These are phyloP conservation scores for Teunomyces funiuensis DNA, from an alignment of 805 yeast genomes.

Conservation along the genomic window DNA sequence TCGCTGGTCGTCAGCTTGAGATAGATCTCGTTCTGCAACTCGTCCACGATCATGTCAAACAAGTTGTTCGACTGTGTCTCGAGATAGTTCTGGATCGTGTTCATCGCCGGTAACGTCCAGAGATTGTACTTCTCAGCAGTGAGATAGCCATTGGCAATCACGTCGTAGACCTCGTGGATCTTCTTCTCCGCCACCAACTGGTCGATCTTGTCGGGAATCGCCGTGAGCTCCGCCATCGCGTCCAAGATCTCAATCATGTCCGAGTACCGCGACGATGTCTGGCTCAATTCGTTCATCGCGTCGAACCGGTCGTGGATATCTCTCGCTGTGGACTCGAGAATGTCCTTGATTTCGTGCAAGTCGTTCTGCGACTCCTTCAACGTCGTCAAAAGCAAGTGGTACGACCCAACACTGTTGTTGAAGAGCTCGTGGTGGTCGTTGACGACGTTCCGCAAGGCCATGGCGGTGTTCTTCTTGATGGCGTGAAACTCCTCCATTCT, in stretches of 20 bases:
- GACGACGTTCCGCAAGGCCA: slow-evolving; percentile 65
- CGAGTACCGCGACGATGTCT: slow-evolving; percentile 57
- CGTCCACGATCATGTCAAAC: slow-evolving; percentile 75
- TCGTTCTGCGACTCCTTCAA: slow-evolving; percentile 66
- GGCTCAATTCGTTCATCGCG: slow-evolving; percentile 61
- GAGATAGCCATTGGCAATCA: slow-evolving; percentile 44
- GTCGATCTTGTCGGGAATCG: slow-evolving; percentile 64
- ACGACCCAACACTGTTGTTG: slow-evolving; percentile 82
- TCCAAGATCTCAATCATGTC: slow-evolving; percentile 72
- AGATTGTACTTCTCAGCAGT: slow-evolving; percentile 52
- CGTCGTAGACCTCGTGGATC: slow-evolving; percentile 62
- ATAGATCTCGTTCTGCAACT: slow-evolving; percentile 68
- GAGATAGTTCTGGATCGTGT: slow-evolving; percentile 49
- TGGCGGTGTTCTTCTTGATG: slow-evolving; percentile 56
- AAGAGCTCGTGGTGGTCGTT: slow-evolving; percentile 81
- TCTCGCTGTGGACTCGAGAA: slow-evolving; percentile 47
- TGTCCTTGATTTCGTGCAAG: slow-evolving; percentile 47
- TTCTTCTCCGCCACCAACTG: slow-evolving; percentile 64
- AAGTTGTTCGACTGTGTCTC: slow-evolving; percentile 58
- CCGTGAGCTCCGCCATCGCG: slow-evolving; percentile 59
- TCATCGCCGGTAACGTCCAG: slow-evolving; percentile 58
- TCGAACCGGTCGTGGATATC: slow-evolving; percentile 57
- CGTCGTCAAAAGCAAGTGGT: slow-evolving; percentile 64
- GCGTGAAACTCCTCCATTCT: slow-evolving; percentile 64
- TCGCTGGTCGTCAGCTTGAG: slow-evolving; percentile 34